A percentile compares a stretch with the other conserved stretches of the same genome.
Conservation (phyloP, 768 basidiomycete genomes). For the Tricholoma saponaceum region DNA sequence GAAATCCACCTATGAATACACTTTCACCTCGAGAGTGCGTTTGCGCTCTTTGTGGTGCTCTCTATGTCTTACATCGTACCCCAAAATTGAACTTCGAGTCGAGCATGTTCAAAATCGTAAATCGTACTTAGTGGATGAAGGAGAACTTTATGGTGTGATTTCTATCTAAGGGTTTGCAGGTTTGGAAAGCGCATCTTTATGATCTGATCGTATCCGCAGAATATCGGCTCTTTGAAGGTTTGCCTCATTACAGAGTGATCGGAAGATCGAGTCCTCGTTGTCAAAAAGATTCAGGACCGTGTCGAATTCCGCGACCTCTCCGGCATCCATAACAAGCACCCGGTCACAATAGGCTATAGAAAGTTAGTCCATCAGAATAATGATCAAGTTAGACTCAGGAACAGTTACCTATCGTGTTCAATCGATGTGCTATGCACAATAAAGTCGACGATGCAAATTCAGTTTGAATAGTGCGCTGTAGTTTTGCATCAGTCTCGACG, state of each 20-base stretch:
- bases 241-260: conserved; percentile 63
- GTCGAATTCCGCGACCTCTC: conserved; percentile 66
- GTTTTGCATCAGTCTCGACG: conserved; percentile 55
- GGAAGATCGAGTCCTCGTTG: conserved; percentile 57
- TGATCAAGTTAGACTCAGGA: background rate
- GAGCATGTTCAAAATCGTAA: too few relatives aligned
- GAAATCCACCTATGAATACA: too few relatives aligned
- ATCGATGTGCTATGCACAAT: conserved; percentile 52
- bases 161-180: too few relatives aligned
- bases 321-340: conserved; percentile 67
- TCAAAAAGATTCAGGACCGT: conserved; percentile 62
- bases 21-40: too few relatives aligned
- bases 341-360: conserved; percentile 54
- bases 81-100: too few relatives aligned
- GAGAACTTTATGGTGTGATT: too few relatives aligned
- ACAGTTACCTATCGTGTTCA: conserved; percentile 2
- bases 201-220: background rate
- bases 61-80: too few relatives aligned
- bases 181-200: background rate
- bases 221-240: conserved; percentile 26
- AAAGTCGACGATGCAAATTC: conserved; percentile 54
- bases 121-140: too few relatives aligned
- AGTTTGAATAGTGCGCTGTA: conserved; percentile 60
- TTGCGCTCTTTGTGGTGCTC: too few relatives aligned
- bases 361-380: background rate